phyloP scores from a whole-genome alignment of 1,284 basidiomycete genomes.

The Leccinum insolens region DNA sequence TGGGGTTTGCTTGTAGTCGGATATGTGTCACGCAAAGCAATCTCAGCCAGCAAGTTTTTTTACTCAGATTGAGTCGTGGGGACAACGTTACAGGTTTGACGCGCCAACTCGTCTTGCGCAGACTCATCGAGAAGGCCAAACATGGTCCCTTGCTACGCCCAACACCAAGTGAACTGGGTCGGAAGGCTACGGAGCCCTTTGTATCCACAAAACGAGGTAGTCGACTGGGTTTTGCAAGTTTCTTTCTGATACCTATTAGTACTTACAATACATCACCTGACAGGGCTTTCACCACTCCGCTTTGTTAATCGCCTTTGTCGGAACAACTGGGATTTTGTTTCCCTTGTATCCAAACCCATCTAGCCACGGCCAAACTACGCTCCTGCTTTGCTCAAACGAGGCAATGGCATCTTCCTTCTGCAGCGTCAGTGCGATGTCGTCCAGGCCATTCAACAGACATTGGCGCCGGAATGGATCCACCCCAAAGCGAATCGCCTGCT shows the following conservation, averaged over 20 bases:
- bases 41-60: too few species aligned
- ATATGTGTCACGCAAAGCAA: not conserved
- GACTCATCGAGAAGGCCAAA: too few species aligned
- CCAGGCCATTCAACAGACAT: slow-evolving; percentile 91
- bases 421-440: slow-evolving; percentile 93
- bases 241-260: not conserved
- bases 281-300: slow-evolving; percentile 73
- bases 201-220: too few species aligned
- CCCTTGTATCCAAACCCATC: slow-evolving; percentile 91
- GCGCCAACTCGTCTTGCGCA: too few species aligned
- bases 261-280: not conserved
- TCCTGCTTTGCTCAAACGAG: slow-evolving; percentile 78
- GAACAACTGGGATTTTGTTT: slow-evolving; percentile 64
- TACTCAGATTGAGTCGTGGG: too few species aligned
- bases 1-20: not conserved
- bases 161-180: too few species aligned
- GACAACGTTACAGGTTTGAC: too few species aligned
- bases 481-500: slow-evolving; percentile 73
- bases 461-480: slow-evolving; percentile 89
- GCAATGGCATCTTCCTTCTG: slow-evolving; percentile 72
- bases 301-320: slow-evolving; percentile 50
- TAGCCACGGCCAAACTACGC: slow-evolving; percentile 87
- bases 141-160: too few species aligned
- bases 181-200: too few species aligned
- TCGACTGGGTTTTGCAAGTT: not conserved